Base-by-base conservation (phyloP, 768 basidiomycete species). In the Gautieria morchelliformis region DNA sequence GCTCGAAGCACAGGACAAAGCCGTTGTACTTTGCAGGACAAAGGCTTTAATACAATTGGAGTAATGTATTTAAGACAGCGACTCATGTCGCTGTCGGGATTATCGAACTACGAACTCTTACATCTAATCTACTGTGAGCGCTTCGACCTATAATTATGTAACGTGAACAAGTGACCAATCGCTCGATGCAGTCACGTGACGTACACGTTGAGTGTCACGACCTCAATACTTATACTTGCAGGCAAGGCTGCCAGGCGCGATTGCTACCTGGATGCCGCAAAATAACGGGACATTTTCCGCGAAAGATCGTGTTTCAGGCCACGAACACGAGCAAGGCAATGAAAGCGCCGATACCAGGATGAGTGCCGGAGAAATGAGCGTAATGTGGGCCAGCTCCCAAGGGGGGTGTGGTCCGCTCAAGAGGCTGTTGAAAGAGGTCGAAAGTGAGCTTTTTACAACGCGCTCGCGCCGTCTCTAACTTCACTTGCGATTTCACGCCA, bases 311-410 rank as follows among this genome's bases (percentile, higher is more conserved):
- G 4, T 32, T 12, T 35, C n/a, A 39, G 20, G 10, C 14, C 14
- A n/a, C 8, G 20, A 52, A 37, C 22, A 52, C 10, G 33, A 52
- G 15, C n/a, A 9, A 11, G 50, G 5, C n/a, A 32, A 2, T 52
- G 32, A 39, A 27, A 33, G 24, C 15, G 11, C 27, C 14, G 48
- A 30, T 33, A n/a, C 22, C 24, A 44, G 48, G 8, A 22, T 35
- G 17, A 52, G 19, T 40, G 2, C 2, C 14, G 35, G 33, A 15
- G 37, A 22, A 40, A 52, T 52, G 24, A 52, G 42, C 48, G 45
- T 57, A 33, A 47, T 57, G 30, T 57, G 56, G 56, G 14, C 56
- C n/a, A 57, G 56, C 37, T 57, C 56, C 30, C 56, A 57, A 40
- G 48, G 46, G 19, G 56, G 56, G 11, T 57, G 56, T 33, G 56